Base-by-base conservation (phyloP, 495 filamentous ascomycete genomes). In the Rusavskia elegans region DNA sequence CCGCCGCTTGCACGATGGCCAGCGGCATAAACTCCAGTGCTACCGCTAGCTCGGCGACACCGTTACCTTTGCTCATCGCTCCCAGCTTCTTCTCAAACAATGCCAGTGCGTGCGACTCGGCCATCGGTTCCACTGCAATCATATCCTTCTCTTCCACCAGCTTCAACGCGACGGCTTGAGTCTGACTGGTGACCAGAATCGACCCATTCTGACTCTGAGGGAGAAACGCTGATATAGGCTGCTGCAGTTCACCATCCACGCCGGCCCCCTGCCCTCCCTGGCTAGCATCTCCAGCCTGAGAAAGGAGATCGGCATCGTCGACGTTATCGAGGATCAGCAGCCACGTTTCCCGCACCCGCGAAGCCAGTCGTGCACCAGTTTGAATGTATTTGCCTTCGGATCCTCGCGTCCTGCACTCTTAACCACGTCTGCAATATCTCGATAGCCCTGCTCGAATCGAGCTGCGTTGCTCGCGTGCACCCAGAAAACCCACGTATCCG, bases 401-500 rank as follows among this genome's bases (percentile, higher is more conserved):
- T 75, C 58, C 14, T 68, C 13, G 16, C 63, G 60, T 9, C 63
- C 61, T 21, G 55, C 53, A 8, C 74, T 63, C 50, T 69, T 63
- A 40, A 65, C 37, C 13, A 30, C 45, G 30, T 69, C 48, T 41
- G 71, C 68, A 51, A 76, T 68, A 10, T 64, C 63, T 37, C 56
- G 54, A 57, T 57, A 71, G 45, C 65, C 55, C 44, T 72, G 57
- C 57, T 68, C 62, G 27, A 74, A 70, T 13, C 69, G 63, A 4
- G 61, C 59, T 3, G 44, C 46, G 39, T 58, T 70, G 48, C 67
- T 68, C 4, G 67, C 66, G 55, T 71, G 65, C 9, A 76, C 57
- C 73, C 75, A 78, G 57, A 78, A 71, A 9, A 77, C 66, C 64
- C 64, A 73, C 20, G 65, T 74, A 23, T 63, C 42, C 4, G 67